Evolutionary conservation across 2,329 filamentous ascomycete genomes (phyloP), one percentile per base, ranked within the genome.

Genomic region (Cladosporium sp.): DNA sequence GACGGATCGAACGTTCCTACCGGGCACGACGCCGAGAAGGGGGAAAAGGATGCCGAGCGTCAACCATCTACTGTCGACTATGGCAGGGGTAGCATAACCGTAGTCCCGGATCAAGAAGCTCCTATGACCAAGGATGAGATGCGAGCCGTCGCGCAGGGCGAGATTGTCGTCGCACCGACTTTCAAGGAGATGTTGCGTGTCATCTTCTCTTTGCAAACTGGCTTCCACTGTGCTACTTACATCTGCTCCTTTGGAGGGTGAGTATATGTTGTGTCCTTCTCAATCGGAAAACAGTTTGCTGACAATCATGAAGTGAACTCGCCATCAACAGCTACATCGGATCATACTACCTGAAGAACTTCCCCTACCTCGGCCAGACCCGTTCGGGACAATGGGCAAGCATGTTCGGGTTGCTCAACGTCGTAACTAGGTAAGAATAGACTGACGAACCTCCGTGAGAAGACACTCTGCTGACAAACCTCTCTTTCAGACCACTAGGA

Each of bases 401-500:
- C 59, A 84, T 85, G 72, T 87, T 86, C 62, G 84, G 83, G 25
- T 82, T 87, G 50, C 75, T 86, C 54, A 87, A 87, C 71, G 67
- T 86, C 51, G 62, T 80, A 42, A 81, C 79, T n/a, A 74, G 45
- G 45, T 48, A 48, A 11, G 13, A 7, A 7, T 13, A 4, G 5
- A n/a, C 13, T 13, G 15, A 12, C 6, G 16, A 9, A 7, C 15
- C 3, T 16, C 19, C 12, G 16, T 19, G 3, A 15, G 5, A 20
- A 19, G 13, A 32, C 15, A 8, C 25, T 29, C 7, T 4, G 4
- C 43, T 39, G 4, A 47, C 35, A 16, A 15, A n/a, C 11, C 27
- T 15, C 20, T 7, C 29, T 83, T 1, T 83, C 84, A 0, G 63
- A 41, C 49, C 49, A n/a, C 29, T 80, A 0, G 84, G 84, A 43